Evolutionary conservation across 371 early-diverging fungal species (phyloP), one percentile per base, ranked within the genome.

Genomic region (Rhizomucor pusillus): DNA sequence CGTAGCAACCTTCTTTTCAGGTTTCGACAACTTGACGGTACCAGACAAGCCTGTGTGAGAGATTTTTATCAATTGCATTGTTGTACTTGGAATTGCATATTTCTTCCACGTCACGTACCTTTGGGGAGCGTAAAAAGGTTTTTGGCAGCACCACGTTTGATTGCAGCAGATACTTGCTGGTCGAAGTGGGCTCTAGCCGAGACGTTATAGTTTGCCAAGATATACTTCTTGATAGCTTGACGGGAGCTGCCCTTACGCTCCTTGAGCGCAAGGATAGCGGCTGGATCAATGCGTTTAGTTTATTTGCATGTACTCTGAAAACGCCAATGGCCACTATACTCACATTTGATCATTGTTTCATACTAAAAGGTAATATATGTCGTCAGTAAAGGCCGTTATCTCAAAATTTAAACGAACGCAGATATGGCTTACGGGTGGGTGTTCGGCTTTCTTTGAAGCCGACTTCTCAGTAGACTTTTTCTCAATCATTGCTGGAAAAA

Each of bases 201-300:
- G 22, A 77, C 67, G 67, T 80, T 78, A 75, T 78, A 88, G 83
- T 89, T 91, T 61, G 88, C 82, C 63, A 81, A 68, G 63, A 92
- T 88, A 69, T 89, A 90, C 76, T 90, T 92, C 73, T 89, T 90
- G 75, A 92, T 82, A 49, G 89, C 89, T 60, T 82, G 87, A 64
- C 90, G 87, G 47, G 86, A 84, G 54, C 84, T 81, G 43, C 92
- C 92, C 65, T 79, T 85, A 62, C 90, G 84, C 65, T 90, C 90
- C 77, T 88, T 89, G 63, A 88, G 76, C 46, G 78, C 71, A 34
- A 79, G 67, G 49, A 88, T 82, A 40, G 86, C 86, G 51, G 73
- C 80, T 77, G 3, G 23, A 29, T 34, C 23, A 4, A 19, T 16
- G 19, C 39, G 6, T 16, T 50, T 36, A 5, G 14, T 2, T 0